Evolutionary conservation across 1,284 basidiomycete species (phyloP).

Genomic region (Ganoderma sinense): DNA sequence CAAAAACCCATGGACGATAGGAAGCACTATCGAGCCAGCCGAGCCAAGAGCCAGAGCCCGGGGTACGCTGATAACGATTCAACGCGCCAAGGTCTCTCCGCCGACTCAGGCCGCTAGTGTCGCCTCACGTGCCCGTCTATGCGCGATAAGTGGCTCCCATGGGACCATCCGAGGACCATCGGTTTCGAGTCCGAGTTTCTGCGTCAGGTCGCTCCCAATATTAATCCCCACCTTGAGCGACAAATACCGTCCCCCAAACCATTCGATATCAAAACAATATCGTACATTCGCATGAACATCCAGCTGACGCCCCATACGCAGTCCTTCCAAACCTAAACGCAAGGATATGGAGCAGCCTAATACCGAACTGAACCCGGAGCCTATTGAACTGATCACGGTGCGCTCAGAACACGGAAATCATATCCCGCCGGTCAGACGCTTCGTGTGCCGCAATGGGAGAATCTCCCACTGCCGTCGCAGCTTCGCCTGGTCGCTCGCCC

Average conservation of each 20-base stretch:
- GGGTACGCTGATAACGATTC: not conserved
- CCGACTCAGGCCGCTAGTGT: not conserved
- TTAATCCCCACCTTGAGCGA: not conserved
- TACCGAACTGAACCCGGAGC: not conserved
- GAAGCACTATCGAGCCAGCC: slow-evolving; percentile 17
- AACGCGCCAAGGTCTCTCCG: not conserved
- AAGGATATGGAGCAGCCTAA: not conserved
- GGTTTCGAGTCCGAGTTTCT: not conserved
- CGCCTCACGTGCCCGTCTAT: not conserved
- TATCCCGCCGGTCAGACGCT: slow-evolving; percentile 31
- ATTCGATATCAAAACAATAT: not conserved
- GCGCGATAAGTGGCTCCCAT: not conserved
- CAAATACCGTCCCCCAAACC: not conserved
- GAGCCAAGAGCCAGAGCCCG: not conserved
- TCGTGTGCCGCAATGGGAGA: slow-evolving; percentile 43
- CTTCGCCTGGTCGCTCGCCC: slow-evolving; percentile 40
- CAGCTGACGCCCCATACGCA: slow-evolving; percentile 3
- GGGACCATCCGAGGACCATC: not conserved
- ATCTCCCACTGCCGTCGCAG: slow-evolving; percentile 49
- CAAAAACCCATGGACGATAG: slow-evolving; percentile 16
- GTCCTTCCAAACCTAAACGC: not conserved
- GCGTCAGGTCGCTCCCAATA: not conserved
- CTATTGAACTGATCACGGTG: not conserved
- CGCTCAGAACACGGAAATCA: not conserved
- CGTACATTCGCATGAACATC: not conserved